Evolutionary conservation across 1,139 yeast species (phyloP).

Genomic region (Yamadazyma siamensis): DNA sequence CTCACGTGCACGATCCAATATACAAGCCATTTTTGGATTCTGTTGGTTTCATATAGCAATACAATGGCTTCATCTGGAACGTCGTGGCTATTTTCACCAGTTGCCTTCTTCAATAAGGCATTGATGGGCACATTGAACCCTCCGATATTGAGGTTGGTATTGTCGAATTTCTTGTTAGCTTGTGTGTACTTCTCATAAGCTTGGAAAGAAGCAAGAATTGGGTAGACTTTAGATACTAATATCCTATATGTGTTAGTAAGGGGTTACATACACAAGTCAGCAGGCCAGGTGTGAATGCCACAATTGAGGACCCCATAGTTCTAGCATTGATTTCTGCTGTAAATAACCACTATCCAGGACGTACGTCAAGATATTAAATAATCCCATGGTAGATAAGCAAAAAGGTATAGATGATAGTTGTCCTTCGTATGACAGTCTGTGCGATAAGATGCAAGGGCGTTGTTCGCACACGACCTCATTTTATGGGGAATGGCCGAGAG

Average conservation of each 20-base stretch:
- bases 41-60: constrained; percentile 12
- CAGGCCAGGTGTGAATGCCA: no score
- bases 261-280: background rate
- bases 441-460: no score
- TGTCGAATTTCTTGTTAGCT: constrained; percentile 21
- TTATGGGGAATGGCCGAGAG: no score
- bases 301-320: no score
- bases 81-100: constrained; percentile 13
- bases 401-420: no score
- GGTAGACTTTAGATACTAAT: constrained; percentile 45
- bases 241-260: constrained; percentile 5
- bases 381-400: constrained; percentile 7
- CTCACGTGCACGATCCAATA: constrained; percentile 55
- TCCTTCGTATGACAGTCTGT: no score
- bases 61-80: constrained; percentile 16
- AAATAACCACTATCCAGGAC: no score
- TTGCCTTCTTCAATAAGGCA: constrained; percentile 22
- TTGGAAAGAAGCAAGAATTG: constrained; percentile 50
- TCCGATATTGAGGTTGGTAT: constrained; percentile 26
- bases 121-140: constrained; percentile 35
- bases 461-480: no score
- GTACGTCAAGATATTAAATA: constrained; percentile 9
- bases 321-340: no score
- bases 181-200: constrained; percentile 44
- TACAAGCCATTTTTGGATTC: constrained; percentile 53